phyloP scores from a whole-genome alignment of 768 basidiomycete species.

The Amanita thiersii region DNA sequence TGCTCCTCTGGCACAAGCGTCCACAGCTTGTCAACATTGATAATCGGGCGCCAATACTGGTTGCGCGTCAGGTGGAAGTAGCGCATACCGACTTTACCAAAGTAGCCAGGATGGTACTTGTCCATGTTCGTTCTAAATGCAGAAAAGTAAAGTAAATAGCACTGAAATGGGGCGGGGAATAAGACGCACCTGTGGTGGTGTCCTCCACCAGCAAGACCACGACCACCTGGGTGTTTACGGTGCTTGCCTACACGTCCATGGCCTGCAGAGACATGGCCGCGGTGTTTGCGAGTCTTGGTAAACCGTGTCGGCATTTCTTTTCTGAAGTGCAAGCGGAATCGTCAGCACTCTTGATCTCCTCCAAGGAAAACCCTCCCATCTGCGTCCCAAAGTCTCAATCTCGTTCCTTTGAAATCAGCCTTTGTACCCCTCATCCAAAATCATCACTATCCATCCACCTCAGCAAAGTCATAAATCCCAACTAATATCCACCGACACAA shows the following conservation, averaged over 20 bases:
- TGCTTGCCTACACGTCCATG: conserved; percentile 99
- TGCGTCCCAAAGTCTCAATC: conserved; percentile 3
- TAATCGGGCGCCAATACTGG: conserved; percentile 84
- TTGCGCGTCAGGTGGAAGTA: conserved; percentile 95
- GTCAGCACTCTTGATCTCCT: conserved; percentile 14
- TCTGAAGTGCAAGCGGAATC: conserved; percentile 18
- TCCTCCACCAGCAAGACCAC: conserved; percentile 99
- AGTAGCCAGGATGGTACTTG: conserved; percentile 99
- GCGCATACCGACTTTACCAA: conserved; percentile 99
- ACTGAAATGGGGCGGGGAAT: background rate
- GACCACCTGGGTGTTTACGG: conserved; percentile 99
- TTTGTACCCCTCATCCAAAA: conserved; percentile 40
- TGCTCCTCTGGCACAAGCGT: conserved; percentile 80
- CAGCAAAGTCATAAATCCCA: conserved; percentile 19
- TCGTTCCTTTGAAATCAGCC: background rate
- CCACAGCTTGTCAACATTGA: conserved; percentile 99
- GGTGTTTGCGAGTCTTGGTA: conserved; percentile 97
- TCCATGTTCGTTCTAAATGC: conserved; percentile 82
- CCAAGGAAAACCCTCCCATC: conserved; percentile 14
- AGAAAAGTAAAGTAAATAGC: conserved; percentile 5
- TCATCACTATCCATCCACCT: conserved; percentile 29
- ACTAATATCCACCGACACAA: conserved; percentile 11
- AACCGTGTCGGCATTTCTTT: conserved; percentile 86
- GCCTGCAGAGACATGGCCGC: conserved; percentile 98
- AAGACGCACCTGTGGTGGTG: conserved; percentile 91